Percentiles rank a stretch among this genome's conserved stretches.
These are phyloP conservation scores for Clathrus columnatus DNA, from an alignment of 768 basidiomycete genomes.

Conservation along the genomic window DNA sequence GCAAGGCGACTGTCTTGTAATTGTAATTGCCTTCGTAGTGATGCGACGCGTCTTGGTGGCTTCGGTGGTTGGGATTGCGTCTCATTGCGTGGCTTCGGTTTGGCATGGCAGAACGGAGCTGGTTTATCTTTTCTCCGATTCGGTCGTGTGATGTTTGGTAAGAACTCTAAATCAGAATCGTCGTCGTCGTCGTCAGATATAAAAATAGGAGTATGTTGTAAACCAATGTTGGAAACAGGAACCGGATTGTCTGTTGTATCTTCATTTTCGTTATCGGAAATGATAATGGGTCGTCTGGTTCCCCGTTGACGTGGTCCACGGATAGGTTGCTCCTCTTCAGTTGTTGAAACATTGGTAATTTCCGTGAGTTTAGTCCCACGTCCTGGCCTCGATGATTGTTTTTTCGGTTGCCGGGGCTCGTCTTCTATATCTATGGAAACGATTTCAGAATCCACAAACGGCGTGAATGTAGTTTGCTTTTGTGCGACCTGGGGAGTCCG, in stretches of 20 bases:
- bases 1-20: too few species aligned
- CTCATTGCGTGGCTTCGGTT: neutral
- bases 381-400: neutral
- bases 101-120: neutral
- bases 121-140: neutral
- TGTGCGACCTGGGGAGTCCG: neutral
- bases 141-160: neutral
- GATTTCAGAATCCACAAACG: constrained; percentile 1
- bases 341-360: neutral
- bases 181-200: constrained; percentile 2
- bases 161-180: neutral
- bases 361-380: neutral
- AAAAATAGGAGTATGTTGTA: neutral
- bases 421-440: neutral
- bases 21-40: neutral
- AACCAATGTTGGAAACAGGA: neutral
- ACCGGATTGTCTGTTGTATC: neutral
- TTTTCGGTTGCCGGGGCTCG: neutral
- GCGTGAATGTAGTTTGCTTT: neutral
- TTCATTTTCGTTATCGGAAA: constrained; percentile 2
- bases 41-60: neutral
- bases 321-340: neutral
- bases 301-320: neutral
- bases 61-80: neutral
- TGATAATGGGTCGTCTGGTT: neutral